Evolutionary conservation across 768 basidiomycete genomes (phyloP), one percentile per base, ranked within the genome.

Genomic region (Trichaptum fuscoviolaceum): DNA sequence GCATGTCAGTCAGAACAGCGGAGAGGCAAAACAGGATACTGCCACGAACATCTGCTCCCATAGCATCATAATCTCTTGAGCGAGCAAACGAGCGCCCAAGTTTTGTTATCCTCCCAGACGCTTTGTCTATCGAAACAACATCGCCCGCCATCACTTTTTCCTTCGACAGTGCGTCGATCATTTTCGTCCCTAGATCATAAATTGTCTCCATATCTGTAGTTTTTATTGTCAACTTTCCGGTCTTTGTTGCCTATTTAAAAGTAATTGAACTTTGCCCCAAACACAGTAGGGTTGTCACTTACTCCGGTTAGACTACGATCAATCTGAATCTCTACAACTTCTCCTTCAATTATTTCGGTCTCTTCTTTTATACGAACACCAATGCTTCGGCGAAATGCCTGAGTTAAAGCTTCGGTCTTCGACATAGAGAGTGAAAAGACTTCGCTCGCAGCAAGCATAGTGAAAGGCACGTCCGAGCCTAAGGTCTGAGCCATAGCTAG

Each of bases 131-230:
- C 64, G 93, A 86, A 71, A 99, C 89, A 23, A 99, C 91, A 72
- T 99, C 97, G 26, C 97, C 97, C 0, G 90, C 90, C 7, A 95
- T 84, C 7, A 99, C 95, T 73, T 98, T 99, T 80, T 99, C 97
- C 78, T 98, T 97, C 52, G 94, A 91, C 30, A 99, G 80, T 3
- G 95, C 90, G 70, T 99, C 97, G 62, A 99, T 99, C 97, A 99
- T 99, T 84, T 99, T 99, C 63, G 90, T 93, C 12, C 97, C 97
- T 34, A 99, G 84, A 78, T 99, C 97, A 75, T 99, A 99, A 35
- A 99, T 91, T 5, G 97, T 99, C 80, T 99, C 97, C 97, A 99
- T 99, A 76, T 99, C 96, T 1, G 95, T 97, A 17, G 95, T 96
- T 78, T 99, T 99, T 72, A 99, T 91, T 0, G 97, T 99, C 67